Base-by-base conservation (phyloP, 192 early-diverging fungal genomes). In the Coemansia sp. region DNA sequence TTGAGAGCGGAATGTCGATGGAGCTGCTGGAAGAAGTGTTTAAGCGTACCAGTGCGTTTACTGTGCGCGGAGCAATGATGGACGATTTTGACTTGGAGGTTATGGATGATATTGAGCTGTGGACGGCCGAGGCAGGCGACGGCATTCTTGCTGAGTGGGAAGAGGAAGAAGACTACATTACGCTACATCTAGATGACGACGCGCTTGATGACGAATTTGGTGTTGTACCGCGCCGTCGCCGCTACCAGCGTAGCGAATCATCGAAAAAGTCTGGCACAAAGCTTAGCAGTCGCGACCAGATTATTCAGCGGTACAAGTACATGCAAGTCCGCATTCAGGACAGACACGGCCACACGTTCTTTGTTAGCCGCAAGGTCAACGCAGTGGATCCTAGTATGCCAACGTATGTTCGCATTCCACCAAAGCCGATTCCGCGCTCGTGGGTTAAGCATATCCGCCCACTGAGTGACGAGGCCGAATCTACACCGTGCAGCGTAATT, bases 21-120 rank as follows among this genome's bases (percentile, higher is more conserved):
- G 88, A 89, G 60, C 92, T 94, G 62, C 83, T 95, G 10, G 91
- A 95, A 67, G 93, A 97, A 66, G 86, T 97, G 21, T 97, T 97
- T 57, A 87, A 89, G 65, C 86, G 91, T 32, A 97, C 94, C 4
- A 93, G 92, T 15, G 85, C 86, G n/a, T 95, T 97, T 73, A 94
- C 79, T 21, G 79, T 82, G 49, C 79, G 72, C 49, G 74, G 79
- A 19, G 79, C 79, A 21, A 76, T 76, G 79, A 66, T 82, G 63
- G 70, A 82, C 35, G 70, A 66, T 24, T 57, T 76, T 54, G 79
- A 82, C 22, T 29, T 82, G 56, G 79, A 82, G 50, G 73, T 60
- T 9, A 75, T 82, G 73, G 79, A 82, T 53, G 82, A 83, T 45
- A 74, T 92, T 48, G 92, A 94, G 58, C 68, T 91, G 63, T 94